Conservation (phyloP, 257 asterid genomes). For the Euphrasia confusa region DNA sequence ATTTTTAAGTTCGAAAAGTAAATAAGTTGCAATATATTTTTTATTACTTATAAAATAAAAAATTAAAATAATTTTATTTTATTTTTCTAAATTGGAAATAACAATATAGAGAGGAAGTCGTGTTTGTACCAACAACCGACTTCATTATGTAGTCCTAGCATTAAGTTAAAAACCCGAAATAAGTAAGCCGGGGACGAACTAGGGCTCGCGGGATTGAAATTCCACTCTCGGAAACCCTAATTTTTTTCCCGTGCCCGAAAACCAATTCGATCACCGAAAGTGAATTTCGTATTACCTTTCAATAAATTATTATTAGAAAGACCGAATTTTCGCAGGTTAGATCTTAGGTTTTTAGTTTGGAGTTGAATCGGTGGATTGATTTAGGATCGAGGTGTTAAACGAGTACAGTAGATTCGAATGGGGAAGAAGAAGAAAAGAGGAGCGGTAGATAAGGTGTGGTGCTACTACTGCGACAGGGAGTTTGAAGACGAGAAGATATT, state of each 20-base stretch:
- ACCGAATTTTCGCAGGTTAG: conserved; percentile 17
- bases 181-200: background rate
- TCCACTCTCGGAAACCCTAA: conserved; percentile 30
- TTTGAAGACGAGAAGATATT: conserved; percentile 96
- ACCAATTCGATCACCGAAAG: background rate
- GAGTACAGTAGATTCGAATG: conserved; percentile 33
- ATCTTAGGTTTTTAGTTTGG: conserved; percentile 9
- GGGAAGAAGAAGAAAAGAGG: conserved; percentile 97
- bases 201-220: conserved; percentile 15
- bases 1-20: no score
- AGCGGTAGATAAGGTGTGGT: conserved; percentile 70
- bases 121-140: conserved; percentile 4
- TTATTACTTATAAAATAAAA: no score
- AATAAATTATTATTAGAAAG: background rate
- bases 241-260: background rate
- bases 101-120: no score
- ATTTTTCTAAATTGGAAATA: no score
- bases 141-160: background rate
- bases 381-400: conserved; percentile 1
- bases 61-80: no score
- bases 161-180: background rate
- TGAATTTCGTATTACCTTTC: background rate
- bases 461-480: conserved; percentile 94
- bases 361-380: conserved; percentile 6
- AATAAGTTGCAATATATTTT: no score